phyloP scores from a whole-genome alignment of 1,284 basidiomycete species.

The Kwoniella shivajii region DNA sequence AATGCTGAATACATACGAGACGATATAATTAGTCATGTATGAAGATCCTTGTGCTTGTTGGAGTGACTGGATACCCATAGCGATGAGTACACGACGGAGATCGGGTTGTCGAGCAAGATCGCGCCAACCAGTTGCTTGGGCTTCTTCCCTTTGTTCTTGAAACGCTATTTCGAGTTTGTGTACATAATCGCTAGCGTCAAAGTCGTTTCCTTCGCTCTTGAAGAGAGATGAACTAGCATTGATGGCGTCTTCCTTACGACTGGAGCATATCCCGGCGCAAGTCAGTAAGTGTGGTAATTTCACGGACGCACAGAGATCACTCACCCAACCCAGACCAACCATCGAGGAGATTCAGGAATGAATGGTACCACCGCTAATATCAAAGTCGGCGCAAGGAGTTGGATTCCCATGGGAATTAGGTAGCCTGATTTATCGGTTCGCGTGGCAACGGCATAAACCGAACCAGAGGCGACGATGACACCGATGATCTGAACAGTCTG shows the following conservation, averaged over 20 bases:
- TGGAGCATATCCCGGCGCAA: slow-evolving; percentile 34
- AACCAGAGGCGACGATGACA: slow-evolving; percentile 29
- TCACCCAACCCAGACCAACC: slow-evolving; percentile 44
- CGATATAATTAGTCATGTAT: slow-evolving; percentile 25
- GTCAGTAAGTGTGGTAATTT: neutral
- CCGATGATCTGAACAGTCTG: slow-evolving; percentile 31
- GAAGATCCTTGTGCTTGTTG: slow-evolving; percentile 25
- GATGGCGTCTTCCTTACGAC: slow-evolving; percentile 49
- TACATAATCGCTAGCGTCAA: slow-evolving; percentile 24
- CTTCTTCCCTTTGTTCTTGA: slow-evolving; percentile 23
- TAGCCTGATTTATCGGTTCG: slow-evolving; percentile 20
- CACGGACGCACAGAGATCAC: neutral
- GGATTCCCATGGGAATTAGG: slow-evolving; percentile 32
- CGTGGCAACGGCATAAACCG: slow-evolving; percentile 27
- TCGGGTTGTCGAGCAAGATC: slow-evolving; percentile 22
- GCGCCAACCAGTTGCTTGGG: slow-evolving; percentile 12
- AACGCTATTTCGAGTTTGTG: slow-evolving; percentile 25
- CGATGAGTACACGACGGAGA: slow-evolving; percentile 22
- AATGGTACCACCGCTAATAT: slow-evolving; percentile 19
- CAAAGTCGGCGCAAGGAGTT: slow-evolving; percentile 18
- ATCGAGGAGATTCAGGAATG: slow-evolving; percentile 57
- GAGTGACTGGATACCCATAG: slow-evolving; percentile 20
- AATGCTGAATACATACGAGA: too few relatives aligned
- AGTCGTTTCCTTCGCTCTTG: slow-evolving; percentile 15
- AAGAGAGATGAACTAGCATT: slow-evolving; percentile 20